Base-by-base conservation (phyloP, 2,329 filamentous ascomycete species). In the Curvularia verruculosa region DNA sequence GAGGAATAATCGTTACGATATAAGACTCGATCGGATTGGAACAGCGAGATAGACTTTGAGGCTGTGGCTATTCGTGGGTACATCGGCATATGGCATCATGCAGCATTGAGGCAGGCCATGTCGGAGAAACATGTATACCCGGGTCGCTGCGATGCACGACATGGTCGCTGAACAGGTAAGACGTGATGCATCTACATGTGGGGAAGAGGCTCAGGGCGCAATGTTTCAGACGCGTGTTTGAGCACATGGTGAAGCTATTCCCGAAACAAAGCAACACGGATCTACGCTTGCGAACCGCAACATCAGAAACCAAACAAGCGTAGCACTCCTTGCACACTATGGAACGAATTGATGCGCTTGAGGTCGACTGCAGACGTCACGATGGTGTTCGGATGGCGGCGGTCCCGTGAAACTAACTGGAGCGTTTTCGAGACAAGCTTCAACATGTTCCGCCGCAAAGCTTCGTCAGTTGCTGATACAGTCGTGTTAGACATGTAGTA, bases 161-260 rank as follows among this genome's bases (percentile, higher is more conserved):
- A 44, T 29, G 1, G 39, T 19, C 12, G 3, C 44, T 29, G 43
- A 53, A 37, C 26, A 23, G 41, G 44, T 26, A 56, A 43, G 6
- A 21, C 8, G 12, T 46, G 49, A 45, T 21, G 49, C 49, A 28
- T 18, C 41, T 44, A 21, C 29, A 39, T 43, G 31, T 48, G 37
- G 23, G 28, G 47, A 23, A 24, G 21, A 23, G 31, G 21, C 19
- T 23, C 37, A 43, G 63, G 63, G 58, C 54, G 52, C 39, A 47
- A 61, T 68, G 69, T 73, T 73, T 73, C 70, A 70, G 59, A 53
- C 36, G 41, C 47, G 45, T 53, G 63, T 68, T 63, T 66, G 63
- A 64, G 63, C 60, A 65, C 53, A 62, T 66, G 54, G 61, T 62
- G 58, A 69, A 55, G 65, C 56, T 66, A 54, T 23, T 57, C 50